Evolutionary conservation across 1,284 basidiomycete genomes (phyloP), one percentile per base, ranked within the genome.

Genomic region (Acaromyces ingoldii): DNA sequence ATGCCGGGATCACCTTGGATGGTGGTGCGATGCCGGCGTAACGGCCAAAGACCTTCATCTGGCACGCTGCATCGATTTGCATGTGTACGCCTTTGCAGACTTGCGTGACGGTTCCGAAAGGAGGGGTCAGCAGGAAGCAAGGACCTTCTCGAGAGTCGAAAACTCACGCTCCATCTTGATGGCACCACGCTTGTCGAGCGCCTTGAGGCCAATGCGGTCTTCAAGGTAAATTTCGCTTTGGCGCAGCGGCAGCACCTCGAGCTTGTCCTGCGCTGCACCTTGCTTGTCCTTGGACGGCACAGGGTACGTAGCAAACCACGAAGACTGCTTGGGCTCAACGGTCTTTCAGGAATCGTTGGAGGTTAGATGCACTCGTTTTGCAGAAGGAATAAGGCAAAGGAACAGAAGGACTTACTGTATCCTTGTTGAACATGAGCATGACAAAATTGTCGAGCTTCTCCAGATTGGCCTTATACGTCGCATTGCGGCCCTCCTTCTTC

Each of bases 181-280:
- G n/a, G 62, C 80, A 3, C 85, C 86, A 5, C 79, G 77, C 67
- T 88, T 81, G 70, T 95, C 87, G 41, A 98, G 80, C 46, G 77
- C 72, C 21, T 82, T 80, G 37, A 98, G 77, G 1, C 93, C 93
- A 59, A 97, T 89, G 82, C 89, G 90, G 75, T 98, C 89, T 47
- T 90, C 82, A 1, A 70, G 73, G 76, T 95, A 98, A 34, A 95
- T 78, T 5, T 83, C 82, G 64, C 92, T 90, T 47, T 77, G 64
- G 19, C 80, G 80, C 82, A 95, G 85, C 0, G 87, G 85, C 42
- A 90, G 81, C 0, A 75, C 49, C 71, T 67, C 76, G 76, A 64
- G 76, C 68, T 63, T 76, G 53, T 75, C 76, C 25, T 46, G 46
- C 19, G 52, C 56, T 11, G 4, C 30, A 21, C 5, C 39, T 25